These are phyloP conservation scores for Oidium heveae DNA, from an alignment of 2,329 filamentous ascomycete species.

Conservation along the genomic window DNA sequence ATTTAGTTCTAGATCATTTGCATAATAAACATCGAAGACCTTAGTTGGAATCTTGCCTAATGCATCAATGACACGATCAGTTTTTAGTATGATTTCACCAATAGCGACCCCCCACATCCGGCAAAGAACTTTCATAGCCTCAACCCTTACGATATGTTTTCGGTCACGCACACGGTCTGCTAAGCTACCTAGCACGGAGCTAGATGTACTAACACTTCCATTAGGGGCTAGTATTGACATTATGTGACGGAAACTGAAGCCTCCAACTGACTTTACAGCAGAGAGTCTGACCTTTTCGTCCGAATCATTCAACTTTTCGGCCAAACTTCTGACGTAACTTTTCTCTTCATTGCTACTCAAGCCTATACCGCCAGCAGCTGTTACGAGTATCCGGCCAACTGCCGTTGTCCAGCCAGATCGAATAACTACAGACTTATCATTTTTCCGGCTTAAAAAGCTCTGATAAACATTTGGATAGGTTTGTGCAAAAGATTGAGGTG, in stretches of 20 bases:
- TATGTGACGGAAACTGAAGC: slow-evolving; percentile 58
- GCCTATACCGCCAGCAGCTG: slow-evolving; percentile 72
- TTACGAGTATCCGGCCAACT: slow-evolving; percentile 67
- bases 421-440: slow-evolving; percentile 66
- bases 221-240: slow-evolving; percentile 55
- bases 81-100: slow-evolving; percentile 62
- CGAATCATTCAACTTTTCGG: slow-evolving; percentile 59
- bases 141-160: slow-evolving; percentile 54
- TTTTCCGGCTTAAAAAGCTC: slow-evolving; percentile 59
- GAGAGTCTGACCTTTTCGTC: slow-evolving; percentile 82
- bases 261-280: slow-evolving; percentile 62
- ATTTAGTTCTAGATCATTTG: slow-evolving; percentile 71
- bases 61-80: slow-evolving; percentile 49
- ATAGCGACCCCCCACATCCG: slow-evolving; percentile 86
- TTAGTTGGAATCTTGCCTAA: slow-evolving; percentile 60
- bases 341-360: slow-evolving; percentile 63
- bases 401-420: slow-evolving; percentile 69
- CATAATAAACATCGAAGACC: slow-evolving; percentile 71
- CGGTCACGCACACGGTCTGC: slow-evolving; percentile 77
- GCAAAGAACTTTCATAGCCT: slow-evolving; percentile 63
- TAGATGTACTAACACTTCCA: slow-evolving; percentile 49
- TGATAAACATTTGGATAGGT: slow-evolving; percentile 57
- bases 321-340: slow-evolving; percentile 45
- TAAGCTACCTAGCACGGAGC: slow-evolving; percentile 57
- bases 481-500: slow-evolving; percentile 72